Base-by-base conservation (phyloP, 768 basidiomycete genomes). In the Fomitopsis serialis region DNA sequence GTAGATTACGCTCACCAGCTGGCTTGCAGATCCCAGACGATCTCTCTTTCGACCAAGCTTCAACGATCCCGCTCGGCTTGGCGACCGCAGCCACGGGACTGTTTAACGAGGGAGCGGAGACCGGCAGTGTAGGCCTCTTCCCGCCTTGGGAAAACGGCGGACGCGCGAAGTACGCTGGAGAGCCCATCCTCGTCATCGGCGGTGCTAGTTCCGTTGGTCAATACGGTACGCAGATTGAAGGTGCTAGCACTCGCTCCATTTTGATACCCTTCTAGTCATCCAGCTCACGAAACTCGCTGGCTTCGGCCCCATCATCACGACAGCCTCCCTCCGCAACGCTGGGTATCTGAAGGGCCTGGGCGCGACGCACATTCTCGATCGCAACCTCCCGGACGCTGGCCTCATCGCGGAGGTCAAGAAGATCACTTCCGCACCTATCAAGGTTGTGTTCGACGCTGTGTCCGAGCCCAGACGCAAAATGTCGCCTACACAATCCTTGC, bases 321-420 rank as follows among this genome's bases (percentile, higher is more conserved):
- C 60, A 2, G 54, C 60, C 13, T 61, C 56, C 6, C 54, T 36
- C 34, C 48, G 52, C 19, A 54, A 61, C 40, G 50, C 54, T 9
- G n/a, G 9, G 11, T 27, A 50, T 29, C 54, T 61, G 24, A 34
- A 21, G 24, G 37, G 45, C 2, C 43, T 60, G 19, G 58, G 54
- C 11, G 67, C 64, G 21, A 67, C 64, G 13, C 64, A 68, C 53
- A 58, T 66, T 45, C 24, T 68, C 29, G 64, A 66, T 52, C 60
- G 67, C 29, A 48, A 48, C 36, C 50, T 52, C 29, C 36, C 55
- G 9, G 29, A 37, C n/a, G 43, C 17, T 17, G 49, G 17, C 24
- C 37, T 60, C 7, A n/a, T 36, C 23, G 37, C 36, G 4, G 50
- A 56, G 36, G 50, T 57, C 17, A 45, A 11, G 19, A 21, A 37